phyloP scores from a whole-genome alignment of 352 stramenopile species.

The Phytopythium oedochilum region DNA sequence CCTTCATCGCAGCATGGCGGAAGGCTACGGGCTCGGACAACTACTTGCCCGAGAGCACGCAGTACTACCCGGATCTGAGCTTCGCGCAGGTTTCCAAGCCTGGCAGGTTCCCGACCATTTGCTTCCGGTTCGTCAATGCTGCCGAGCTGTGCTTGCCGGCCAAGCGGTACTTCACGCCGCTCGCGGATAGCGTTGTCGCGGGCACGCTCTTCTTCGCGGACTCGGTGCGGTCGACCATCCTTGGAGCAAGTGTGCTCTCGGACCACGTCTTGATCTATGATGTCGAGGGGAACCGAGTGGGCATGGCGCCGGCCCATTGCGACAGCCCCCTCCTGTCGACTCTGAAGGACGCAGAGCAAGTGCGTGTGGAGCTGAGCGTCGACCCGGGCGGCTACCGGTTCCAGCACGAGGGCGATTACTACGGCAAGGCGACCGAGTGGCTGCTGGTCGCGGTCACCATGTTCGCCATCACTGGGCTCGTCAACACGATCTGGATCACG shows the following conservation, averaged over 20 bases:
- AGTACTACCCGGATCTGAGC: constrained; percentile 27
- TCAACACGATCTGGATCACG: constrained; percentile 50
- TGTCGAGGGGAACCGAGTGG: constrained; percentile 63
- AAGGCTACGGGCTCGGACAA: constrained; percentile 33
- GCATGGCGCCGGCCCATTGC: constrained; percentile 53
- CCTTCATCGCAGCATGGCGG: constrained; percentile 49
- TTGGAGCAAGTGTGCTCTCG: constrained; percentile 59
- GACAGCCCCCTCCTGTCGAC: constrained; percentile 9
- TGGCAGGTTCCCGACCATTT: constrained; percentile 40
- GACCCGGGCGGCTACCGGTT: constrained; percentile 65
- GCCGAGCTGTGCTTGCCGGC: constrained; percentile 49
- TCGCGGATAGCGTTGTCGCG: constrained; percentile 31
- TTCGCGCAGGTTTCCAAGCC: constrained; percentile 12
- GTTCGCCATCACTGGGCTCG: constrained; percentile 37
- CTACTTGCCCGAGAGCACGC: constrained; percentile 36
- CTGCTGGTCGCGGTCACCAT: constrained; percentile 34
- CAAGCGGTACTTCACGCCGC: constrained; percentile 43
- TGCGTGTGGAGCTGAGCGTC: constrained; percentile 38
- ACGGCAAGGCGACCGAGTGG: constrained; percentile 29
- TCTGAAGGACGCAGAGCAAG: constrained; percentile 9
- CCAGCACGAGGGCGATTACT: constrained; percentile 21
- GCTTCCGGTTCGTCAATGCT: constrained; percentile 64
- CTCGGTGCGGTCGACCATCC: constrained; percentile 57
- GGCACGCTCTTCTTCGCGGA: constrained; percentile 71
- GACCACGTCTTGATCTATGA: constrained; percentile 82